These are phyloP conservation scores for Erigeron philadelphicus DNA, from an alignment of 140 eudicot species.

Conservation along the genomic window DNA sequence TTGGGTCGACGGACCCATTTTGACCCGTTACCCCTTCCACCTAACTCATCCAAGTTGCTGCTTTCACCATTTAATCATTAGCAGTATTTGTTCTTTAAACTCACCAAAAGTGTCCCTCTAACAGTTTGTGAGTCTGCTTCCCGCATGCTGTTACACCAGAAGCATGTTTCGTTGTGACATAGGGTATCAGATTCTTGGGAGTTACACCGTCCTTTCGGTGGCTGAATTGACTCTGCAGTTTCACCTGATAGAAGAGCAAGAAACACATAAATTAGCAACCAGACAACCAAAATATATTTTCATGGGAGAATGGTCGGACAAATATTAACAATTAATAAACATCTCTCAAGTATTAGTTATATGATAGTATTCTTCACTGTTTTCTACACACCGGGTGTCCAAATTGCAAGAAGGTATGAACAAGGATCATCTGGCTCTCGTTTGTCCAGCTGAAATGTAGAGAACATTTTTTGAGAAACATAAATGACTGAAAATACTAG, in stretches of 20 bases:
- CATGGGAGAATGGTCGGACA: not conserved
- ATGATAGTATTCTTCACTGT: not conserved
- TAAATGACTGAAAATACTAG: conserved; percentile 1
- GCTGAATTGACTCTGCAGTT: conserved; percentile 71
- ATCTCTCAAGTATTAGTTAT: not conserved
- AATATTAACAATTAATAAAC: not conserved
- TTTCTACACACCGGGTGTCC: conserved; percentile 79
- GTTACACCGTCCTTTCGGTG: conserved; percentile 61
- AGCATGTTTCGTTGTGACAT: conserved; percentile 58
- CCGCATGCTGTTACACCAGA: conserved; percentile 64
- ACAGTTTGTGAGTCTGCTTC: conserved; percentile 77
- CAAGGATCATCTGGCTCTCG: conserved; percentile 97
- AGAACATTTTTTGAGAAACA: conserved; percentile 12
- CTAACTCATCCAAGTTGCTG: not conserved
- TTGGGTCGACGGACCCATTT: not conserved
- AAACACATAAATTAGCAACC: conserved; percentile 12
- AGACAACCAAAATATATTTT: conserved; percentile 4
- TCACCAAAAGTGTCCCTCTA: conserved; percentile 87
- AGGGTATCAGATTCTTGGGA: conserved; percentile 48
- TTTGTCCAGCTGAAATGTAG: conserved; percentile 55
- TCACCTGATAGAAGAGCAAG: conserved; percentile 58
- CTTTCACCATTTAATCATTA: not conserved
- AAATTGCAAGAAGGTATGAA: conserved; percentile 88
- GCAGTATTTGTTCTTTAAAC: conserved; percentile 12
- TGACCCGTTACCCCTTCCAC: not conserved